Conservation (phyloP, 2,329 filamentous ascomycete genomes). For the Phialophora expanda region DNA sequence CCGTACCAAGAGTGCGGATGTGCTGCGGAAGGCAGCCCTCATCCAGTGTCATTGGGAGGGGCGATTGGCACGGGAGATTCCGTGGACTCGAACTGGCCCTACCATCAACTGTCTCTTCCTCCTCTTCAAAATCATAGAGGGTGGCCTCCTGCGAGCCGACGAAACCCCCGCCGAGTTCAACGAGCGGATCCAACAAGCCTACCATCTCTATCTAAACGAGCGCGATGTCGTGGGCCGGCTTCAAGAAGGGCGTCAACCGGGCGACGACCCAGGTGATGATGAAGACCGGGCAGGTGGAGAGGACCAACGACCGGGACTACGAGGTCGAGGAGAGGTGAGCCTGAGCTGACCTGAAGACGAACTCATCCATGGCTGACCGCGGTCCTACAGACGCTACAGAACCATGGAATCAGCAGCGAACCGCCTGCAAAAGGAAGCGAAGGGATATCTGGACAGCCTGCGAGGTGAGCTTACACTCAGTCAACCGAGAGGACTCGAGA, state of each 20-base stretch:
- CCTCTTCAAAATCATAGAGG: constrained; percentile 16
- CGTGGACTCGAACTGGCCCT: not conserved
- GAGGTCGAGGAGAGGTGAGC: constrained; percentile 89
- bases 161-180: constrained; percentile 23
- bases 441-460: constrained; percentile 94
- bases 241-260: constrained; percentile 97
- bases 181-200: constrained; percentile 5
- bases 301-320: constrained; percentile 97
- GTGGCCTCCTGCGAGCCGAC: constrained; percentile 9
- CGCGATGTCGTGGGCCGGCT: constrained; percentile 60
- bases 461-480: constrained; percentile 65
- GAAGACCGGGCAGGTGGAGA: constrained; percentile 98
- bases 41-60: constrained; percentile 1
- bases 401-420: constrained; percentile 96
- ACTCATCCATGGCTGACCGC: constrained; percentile 8
- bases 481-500: not conserved
- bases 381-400: constrained; percentile 75
- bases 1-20: constrained; percentile 1
- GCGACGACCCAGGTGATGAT: constrained; percentile 99
- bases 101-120: constrained; percentile 9
- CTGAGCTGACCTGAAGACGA: constrained; percentile 2
- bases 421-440: constrained; percentile 94
- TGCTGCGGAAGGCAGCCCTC: not conserved
- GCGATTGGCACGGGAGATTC: constrained; percentile 1
- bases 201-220: constrained; percentile 17